A percentile compares a stretch with the other conserved stretches of the same genome.
These are phyloP conservation scores for Mimosa pudica DNA, from an alignment of 306 rosid species.

Conservation along the genomic window DNA sequence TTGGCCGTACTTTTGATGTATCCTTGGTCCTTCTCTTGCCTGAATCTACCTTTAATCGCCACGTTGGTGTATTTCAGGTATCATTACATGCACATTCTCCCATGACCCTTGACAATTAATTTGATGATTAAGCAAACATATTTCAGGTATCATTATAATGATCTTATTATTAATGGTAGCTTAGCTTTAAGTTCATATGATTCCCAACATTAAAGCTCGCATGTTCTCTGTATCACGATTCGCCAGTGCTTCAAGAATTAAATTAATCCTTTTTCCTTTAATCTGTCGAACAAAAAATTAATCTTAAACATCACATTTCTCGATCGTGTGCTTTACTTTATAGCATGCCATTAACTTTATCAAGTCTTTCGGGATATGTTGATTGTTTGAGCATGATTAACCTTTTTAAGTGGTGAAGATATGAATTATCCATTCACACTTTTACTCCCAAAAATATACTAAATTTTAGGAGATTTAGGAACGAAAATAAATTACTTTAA, in stretches of 20 bases:
- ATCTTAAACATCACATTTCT: background rate
- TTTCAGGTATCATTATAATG: no score
- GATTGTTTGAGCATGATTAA: background rate
- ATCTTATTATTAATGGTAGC: no score
- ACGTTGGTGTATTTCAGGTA: constrained; percentile 87
- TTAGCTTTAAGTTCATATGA: constrained; percentile 2
- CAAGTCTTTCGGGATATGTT: no score
- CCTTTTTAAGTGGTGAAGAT: background rate
- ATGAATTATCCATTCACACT: background rate
- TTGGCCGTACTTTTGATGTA: constrained; percentile 62
- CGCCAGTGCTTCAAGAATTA: background rate
- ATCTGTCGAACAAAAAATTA: background rate
- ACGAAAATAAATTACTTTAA: no score
- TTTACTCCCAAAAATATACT: background rate
- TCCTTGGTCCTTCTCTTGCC: constrained; percentile 73
- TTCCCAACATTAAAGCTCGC: constrained; percentile 25
- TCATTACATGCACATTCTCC: background rate
- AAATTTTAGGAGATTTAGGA: no score
- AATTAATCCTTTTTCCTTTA: background rate
- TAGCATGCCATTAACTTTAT: no score
- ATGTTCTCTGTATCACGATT: constrained; percentile 10
- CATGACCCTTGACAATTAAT: background rate
- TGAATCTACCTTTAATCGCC: constrained; percentile 75
- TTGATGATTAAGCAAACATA: constrained; percentile 1
- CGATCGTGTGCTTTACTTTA: background rate